Conservation (phyloP, 176 grass and related monocot species). For the Aegilops longissima region DNA sequence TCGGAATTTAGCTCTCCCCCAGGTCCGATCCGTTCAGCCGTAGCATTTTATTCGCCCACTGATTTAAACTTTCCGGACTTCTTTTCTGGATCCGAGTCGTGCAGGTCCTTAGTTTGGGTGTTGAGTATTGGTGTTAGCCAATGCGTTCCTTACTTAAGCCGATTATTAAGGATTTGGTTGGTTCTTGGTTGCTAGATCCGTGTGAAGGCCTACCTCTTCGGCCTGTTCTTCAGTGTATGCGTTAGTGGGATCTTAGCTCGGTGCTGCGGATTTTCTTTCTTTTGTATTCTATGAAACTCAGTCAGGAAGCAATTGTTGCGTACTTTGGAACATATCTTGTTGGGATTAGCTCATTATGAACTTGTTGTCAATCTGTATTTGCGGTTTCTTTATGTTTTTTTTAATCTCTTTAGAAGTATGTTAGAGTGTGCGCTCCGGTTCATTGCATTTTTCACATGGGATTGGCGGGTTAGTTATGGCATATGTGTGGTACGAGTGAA, state of each 20-base stretch:
- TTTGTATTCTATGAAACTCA: background rate
- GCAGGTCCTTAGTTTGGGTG: background rate
- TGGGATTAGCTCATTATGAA: background rate
- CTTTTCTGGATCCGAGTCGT: background rate
- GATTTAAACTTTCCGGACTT: background rate
- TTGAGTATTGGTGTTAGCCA: background rate
- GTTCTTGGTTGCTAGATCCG: slow-evolving; percentile 17
- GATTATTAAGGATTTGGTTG: background rate
- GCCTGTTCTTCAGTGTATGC: background rate
- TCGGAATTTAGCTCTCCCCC: background rate
- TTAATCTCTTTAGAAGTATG: background rate
- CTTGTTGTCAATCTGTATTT: slow-evolving; percentile 1
- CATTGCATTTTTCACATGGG: no score
- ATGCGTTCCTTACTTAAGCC: background rate
- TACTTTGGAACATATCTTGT: background rate
- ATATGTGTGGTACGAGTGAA: background rate
- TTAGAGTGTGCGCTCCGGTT: no score
- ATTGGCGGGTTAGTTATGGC: no score
- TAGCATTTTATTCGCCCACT: background rate
- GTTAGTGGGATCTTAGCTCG: background rate
- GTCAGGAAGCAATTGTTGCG: background rate
- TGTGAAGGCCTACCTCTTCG: background rate
- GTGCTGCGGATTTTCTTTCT: background rate
- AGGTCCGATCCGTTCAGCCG: background rate
- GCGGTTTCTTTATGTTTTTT: background rate